These are phyloP conservation scores for Zygosaccharomyces lentus DNA, from an alignment of 805 yeast species.

Conservation along the genomic window DNA sequence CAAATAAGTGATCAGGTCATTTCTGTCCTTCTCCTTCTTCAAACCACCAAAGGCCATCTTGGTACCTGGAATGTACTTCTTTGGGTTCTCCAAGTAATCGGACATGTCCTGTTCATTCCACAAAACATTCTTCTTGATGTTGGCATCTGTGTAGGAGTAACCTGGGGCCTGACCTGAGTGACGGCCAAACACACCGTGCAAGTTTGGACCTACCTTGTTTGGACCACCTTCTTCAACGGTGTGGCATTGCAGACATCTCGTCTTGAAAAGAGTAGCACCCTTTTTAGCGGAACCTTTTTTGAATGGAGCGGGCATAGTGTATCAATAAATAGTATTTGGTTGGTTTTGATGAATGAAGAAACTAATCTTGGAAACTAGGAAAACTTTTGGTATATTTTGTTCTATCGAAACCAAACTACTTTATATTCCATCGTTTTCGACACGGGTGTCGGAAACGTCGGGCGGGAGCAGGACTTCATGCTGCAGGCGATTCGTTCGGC, in stretches of 20 bases:
- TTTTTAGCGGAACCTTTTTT: slow-evolving; percentile 67
- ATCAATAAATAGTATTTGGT: background rate
- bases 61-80: slow-evolving; percentile 99
- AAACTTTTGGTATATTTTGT: background rate
- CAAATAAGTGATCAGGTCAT: slow-evolving; percentile 90
- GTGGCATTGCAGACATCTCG: slow-evolving; percentile 99
- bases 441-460: background rate
- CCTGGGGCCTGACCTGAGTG: slow-evolving; percentile 88
- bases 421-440: slow-evolving; percentile 8
- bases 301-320: slow-evolving; percentile 26
- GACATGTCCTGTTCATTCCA: slow-evolving; percentile 88
- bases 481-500: background rate
- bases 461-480: background rate
- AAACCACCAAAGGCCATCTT: slow-evolving; percentile 99
- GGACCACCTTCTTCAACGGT: slow-evolving; percentile 95
- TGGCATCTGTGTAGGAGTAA: slow-evolving; percentile 96
- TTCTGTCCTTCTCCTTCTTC: slow-evolving; percentile 98
- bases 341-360: background rate
- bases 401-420: background rate
- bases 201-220: slow-evolving; percentile 98
- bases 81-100: slow-evolving; percentile 98
- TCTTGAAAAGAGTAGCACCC: slow-evolving; percentile 98
- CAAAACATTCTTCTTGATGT: slow-evolving; percentile 87
- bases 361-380: background rate
- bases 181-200: slow-evolving; percentile 93